A percentile compares a stretch with the other conserved stretches of the same genome.
Conservation (phyloP, 768 basidiomycete species). For the Mycena olivaceomarginata region DNA sequence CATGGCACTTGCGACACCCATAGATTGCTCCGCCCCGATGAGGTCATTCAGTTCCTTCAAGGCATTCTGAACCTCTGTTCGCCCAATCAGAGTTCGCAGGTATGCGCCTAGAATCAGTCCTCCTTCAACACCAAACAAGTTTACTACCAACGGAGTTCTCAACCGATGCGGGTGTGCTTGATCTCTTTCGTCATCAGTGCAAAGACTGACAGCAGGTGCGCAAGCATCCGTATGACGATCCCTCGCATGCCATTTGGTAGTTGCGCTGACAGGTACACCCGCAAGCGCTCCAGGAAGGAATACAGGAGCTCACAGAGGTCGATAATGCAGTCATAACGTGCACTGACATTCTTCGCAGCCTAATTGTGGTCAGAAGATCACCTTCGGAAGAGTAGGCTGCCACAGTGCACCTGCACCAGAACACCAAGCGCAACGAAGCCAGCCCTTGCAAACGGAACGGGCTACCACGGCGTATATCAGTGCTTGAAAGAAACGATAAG, state of each 20-base stretch:
- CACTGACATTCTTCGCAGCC: not conserved
- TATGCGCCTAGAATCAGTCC: not conserved
- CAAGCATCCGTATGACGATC: slow-evolving; percentile 18
- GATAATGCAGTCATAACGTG: not conserved
- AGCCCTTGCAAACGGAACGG: too few species aligned
- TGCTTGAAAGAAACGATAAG: not conserved
- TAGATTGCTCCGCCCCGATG: slow-evolving; percentile 12
- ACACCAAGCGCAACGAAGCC: not conserved
- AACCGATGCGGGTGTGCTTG: slow-evolving; percentile 16
- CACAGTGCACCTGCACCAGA: not conserved
- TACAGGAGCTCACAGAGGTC: not conserved
- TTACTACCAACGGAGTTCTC: not conserved
- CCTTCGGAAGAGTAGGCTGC: not conserved
- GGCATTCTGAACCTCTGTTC: slow-evolving; percentile 1
- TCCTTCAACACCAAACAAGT: not conserved
- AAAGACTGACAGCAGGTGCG: slow-evolving; percentile 18
- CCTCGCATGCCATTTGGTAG: not conserved
- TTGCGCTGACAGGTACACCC: not conserved
- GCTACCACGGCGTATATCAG: not conserved
- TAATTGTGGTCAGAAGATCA: not conserved
- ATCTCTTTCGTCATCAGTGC: slow-evolving; percentile 11
- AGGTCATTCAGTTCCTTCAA: slow-evolving; percentile 15
- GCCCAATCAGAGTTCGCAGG: not conserved
- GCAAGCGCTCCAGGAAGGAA: slow-evolving; percentile 7
- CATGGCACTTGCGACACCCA: slow-evolving; percentile 9